Conservation (phyloP, 805 yeast species). For the Barnettozyma pratensis region DNA sequence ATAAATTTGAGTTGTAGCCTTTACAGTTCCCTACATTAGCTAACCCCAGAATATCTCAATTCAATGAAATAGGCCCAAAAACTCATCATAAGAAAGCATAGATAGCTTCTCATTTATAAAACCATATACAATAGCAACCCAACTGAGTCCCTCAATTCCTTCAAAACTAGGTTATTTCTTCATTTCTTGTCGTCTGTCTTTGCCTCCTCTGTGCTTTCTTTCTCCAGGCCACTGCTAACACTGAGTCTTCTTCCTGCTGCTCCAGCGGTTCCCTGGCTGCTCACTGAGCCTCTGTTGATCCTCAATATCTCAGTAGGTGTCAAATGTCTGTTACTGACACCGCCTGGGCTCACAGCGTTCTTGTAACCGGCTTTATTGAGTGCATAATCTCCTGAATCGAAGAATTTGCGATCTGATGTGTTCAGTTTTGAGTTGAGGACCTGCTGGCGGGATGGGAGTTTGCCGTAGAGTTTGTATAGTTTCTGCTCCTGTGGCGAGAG, state of each 20-base stretch:
- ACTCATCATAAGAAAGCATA: no score
- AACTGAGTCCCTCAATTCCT: no score
- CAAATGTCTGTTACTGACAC: conserved; percentile 36
- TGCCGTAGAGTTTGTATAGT: conserved; percentile 77
- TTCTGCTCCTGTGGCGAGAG: conserved; percentile 76
- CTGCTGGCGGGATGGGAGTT: conserved; percentile 76
- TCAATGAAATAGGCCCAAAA: no score
- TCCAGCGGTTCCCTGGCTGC: conserved; percentile 33
- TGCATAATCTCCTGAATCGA: conserved; percentile 93
- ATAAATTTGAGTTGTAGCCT: no score
- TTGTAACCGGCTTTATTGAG: conserved; percentile 63
- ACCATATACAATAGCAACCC: no score
- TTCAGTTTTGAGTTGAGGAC: conserved; percentile 68
- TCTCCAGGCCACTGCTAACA: conserved; percentile 7
- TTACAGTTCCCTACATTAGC: no score
- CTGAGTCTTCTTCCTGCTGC: conserved; percentile 8
- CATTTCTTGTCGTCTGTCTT: not conserved
- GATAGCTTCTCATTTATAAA: no score
- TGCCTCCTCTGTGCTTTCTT: conserved; percentile 6
- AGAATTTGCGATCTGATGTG: conserved; percentile 69
- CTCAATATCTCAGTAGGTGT: conserved; percentile 48
- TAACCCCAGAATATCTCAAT: no score
- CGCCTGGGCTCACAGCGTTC: conserved; percentile 34
- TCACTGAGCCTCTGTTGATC: conserved; percentile 54
- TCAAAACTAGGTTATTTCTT: no score